A percentile compares a stretch with the other conserved stretches of the same genome.
These are phyloP conservation scores for Phylloporus sp. DNA, from an alignment of 768 basidiomycete genomes.

Conservation along the genomic window DNA sequence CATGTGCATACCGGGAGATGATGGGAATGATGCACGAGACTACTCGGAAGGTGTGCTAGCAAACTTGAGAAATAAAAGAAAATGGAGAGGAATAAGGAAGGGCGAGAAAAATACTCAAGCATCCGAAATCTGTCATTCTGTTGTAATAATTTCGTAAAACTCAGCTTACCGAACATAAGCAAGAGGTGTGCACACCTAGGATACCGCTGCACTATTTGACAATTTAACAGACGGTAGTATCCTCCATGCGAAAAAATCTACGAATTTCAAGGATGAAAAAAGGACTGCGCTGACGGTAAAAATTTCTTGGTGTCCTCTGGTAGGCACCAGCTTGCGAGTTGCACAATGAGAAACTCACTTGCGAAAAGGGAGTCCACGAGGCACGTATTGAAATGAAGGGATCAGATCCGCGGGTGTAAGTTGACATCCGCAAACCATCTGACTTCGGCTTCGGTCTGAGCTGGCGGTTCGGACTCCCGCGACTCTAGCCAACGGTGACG, in stretches of 20 bases:
- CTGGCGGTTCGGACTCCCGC: constrained; percentile 11
- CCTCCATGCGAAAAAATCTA: too few species aligned
- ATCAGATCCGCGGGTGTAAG: constrained; percentile 32
- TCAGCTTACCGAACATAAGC: constrained; percentile 18
- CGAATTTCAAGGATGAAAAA: neutral
- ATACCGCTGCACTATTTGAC: constrained; percentile 12
- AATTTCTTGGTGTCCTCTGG: neutral
- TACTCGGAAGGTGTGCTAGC: constrained; percentile 1
- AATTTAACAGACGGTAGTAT: constrained; percentile 13
- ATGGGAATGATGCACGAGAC: constrained; percentile 1
- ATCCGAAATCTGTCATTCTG: constrained; percentile 19
- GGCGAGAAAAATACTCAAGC: constrained; percentile 8
- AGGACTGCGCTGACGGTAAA: neutral
- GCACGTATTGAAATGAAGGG: constrained; percentile 19
- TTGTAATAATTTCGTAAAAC: constrained; percentile 33
- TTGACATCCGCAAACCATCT: constrained; percentile 12
- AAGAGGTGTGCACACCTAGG: constrained; percentile 13
- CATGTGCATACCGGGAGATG: neutral
- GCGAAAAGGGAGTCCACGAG: constrained; percentile 21
- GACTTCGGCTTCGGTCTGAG: constrained; percentile 18
- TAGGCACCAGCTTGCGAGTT: neutral
- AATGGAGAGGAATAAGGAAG: constrained; percentile 8
- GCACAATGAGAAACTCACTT: constrained; percentile 9
- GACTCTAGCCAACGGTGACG: constrained; percentile 5
- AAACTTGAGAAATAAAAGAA: neutral